These are phyloP conservation scores for Gyromitra esculenta DNA, from an alignment of 2,329 filamentous ascomycete species.

Conservation along the genomic window DNA sequence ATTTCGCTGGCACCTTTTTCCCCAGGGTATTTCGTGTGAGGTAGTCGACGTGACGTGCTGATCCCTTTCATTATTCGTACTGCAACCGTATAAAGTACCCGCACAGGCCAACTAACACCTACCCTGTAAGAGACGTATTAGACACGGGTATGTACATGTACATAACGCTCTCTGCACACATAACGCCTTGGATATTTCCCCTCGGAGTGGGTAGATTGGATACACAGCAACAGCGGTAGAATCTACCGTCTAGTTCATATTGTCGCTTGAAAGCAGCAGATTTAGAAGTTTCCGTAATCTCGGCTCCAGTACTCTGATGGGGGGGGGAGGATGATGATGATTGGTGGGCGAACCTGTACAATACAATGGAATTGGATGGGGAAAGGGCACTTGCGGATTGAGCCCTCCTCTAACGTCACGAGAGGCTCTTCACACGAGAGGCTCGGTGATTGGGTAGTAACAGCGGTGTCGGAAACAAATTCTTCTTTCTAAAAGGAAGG, in stretches of 20 bases:
- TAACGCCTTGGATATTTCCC: slow-evolving; percentile 40
- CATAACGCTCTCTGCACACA: slow-evolving; percentile 47
- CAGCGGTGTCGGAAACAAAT: slow-evolving; percentile 22
- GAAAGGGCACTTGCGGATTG: slow-evolving; percentile 22
- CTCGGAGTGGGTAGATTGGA: slow-evolving; percentile 35
- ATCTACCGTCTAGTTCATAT: slow-evolving; percentile 35
- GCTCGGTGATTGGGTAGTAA: slow-evolving; percentile 20
- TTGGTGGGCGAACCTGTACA: neutral
- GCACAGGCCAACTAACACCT: slow-evolving; percentile 41
- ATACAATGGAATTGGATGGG: slow-evolving; percentile 35
- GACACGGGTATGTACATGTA: slow-evolving; percentile 50
- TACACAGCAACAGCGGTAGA: slow-evolving; percentile 36
- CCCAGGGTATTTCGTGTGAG: slow-evolving; percentile 32
- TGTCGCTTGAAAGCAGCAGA: slow-evolving; percentile 32
- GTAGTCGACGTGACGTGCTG: slow-evolving; percentile 40
- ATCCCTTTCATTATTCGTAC: slow-evolving; percentile 38
- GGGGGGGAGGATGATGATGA: slow-evolving; percentile 11
- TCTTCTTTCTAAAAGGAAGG: slow-evolving; percentile 23
- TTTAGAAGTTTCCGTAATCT: slow-evolving; percentile 34
- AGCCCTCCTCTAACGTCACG: slow-evolving; percentile 27
- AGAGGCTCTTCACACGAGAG: slow-evolving; percentile 35
- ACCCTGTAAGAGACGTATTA: slow-evolving; percentile 46
- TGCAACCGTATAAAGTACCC: slow-evolving; percentile 34
- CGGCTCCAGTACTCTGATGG: slow-evolving; percentile 42
- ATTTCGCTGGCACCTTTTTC: slow-evolving; percentile 10